Percentiles rank a stretch among this genome's conserved stretches.
Evolutionary conservation across 768 basidiomycete genomes (phyloP).

Genomic region (Kwoniella europaea): DNA sequence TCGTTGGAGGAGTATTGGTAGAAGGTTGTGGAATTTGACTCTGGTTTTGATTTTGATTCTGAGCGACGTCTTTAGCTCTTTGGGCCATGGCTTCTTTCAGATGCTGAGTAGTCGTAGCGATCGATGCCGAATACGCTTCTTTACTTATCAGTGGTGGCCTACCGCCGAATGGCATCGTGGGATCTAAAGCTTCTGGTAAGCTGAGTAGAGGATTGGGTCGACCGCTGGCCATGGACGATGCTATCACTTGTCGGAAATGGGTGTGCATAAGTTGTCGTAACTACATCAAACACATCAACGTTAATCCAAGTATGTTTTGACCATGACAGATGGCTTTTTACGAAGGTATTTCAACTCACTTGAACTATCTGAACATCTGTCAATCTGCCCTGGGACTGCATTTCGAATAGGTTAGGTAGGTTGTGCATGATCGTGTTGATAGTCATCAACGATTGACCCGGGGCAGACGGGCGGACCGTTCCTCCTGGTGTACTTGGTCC

Average conservation of each 20-base stretch:
- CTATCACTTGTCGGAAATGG: constrained; percentile 27
- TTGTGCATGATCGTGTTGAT: constrained; percentile 29
- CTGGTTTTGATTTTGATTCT: not conserved
- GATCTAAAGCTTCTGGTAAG: constrained; percentile 25
- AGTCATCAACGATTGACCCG: constrained; percentile 1
- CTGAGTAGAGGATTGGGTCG: constrained; percentile 28
- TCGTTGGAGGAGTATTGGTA: not conserved
- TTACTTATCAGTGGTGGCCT: constrained; percentile 21
- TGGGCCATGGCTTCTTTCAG: constrained; percentile 14
- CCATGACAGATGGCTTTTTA: not conserved
- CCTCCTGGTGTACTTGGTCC: constrained; percentile 15
- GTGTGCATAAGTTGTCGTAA: constrained; percentile 28
- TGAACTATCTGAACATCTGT: constrained; percentile 17
- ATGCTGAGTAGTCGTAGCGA: constrained; percentile 19
- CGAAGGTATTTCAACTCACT: constrained; percentile 10
- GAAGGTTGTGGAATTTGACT: not conserved
- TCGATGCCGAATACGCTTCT: constrained; percentile 15
- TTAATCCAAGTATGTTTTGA: not conserved
- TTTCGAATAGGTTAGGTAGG: constrained; percentile 25
- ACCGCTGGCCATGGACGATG: constrained; percentile 1
- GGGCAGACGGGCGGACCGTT: not conserved
- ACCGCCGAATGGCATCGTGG: constrained; percentile 18
- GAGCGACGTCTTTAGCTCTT: not conserved
- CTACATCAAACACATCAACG: constrained; percentile 1
- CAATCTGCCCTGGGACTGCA: constrained; percentile 16